Base-by-base conservation (phyloP, 805 yeast genomes). In the Yamadazyma akitaensis region DNA sequence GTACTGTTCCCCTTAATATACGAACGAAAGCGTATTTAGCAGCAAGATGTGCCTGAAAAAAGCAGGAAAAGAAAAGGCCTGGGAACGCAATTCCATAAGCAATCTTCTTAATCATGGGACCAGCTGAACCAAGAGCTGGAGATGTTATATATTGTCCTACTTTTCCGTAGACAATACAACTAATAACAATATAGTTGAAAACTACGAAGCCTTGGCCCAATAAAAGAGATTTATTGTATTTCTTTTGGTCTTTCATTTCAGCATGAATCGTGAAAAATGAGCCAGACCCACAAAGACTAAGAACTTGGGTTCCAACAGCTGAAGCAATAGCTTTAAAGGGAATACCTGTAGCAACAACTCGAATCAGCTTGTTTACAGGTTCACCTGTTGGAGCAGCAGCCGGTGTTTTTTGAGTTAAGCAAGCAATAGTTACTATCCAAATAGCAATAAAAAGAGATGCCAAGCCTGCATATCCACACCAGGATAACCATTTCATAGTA, bases 111-210 rank as follows among this genome's bases (percentile, higher is more conserved):
- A 49, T 24, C 37, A 46, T 36, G 5, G 40, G 40, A 31, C 52
- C 52, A 34, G 52, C 52, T 5, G 52, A 49, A 12, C 52, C 52
- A 42, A 49, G 52, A 25, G 52, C 46, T 14, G 52, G 52, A 12
- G 52, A 49, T 5, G 52, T 39, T 18, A 49, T 40, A 40, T 49
- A 49, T 40, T 43, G 46, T 12, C 47, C 52, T 35, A 49, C 52
- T 33, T 49, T 49, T 8, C 40, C 49, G 17, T 49, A 49, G 14
- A 49, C 49, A 33, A 49, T 46, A 32, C 46, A 40, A 40, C 52
- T 40, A 25, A 49, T 36, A n/a, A 40, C 45, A 37, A 49, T 34
- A 31, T 49, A 49, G 34, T 43, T 49, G 42, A 40, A 42, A 2
- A 46, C 50, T n/a, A 46, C 47, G 37, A 49, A 49, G 3, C 52